A percentile compares a stretch with the other conserved stretches of the same genome.
Evolutionary conservation across 2,329 filamentous ascomycete genomes (phyloP).

Genomic region (Colletotrichum tofieldiae): DNA sequence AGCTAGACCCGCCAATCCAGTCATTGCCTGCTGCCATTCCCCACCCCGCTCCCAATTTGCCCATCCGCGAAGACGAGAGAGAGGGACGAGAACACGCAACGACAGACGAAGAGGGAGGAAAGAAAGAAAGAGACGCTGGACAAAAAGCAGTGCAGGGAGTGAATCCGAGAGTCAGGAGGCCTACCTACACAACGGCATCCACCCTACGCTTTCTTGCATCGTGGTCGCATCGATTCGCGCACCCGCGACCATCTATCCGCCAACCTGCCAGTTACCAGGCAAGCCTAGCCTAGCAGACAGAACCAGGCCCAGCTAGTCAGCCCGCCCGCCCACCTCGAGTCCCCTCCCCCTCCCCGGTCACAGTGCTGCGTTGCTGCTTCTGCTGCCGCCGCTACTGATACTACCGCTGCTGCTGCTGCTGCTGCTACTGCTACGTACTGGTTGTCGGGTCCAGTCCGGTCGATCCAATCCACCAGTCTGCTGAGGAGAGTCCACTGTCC

Average conservation of each 20-base stretch:
- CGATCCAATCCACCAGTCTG: constrained; percentile 43
- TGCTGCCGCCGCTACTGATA: constrained; percentile 28
- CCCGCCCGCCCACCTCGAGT: constrained; percentile 23
- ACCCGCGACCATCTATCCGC: constrained; percentile 17
- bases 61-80: constrained; percentile 18
- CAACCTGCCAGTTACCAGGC: constrained; percentile 27
- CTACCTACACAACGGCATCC: not conserved
- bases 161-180: not conserved
- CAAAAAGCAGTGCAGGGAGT: not conserved
- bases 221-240: constrained; percentile 8
- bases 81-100: not conserved
- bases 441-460: constrained; percentile 42
- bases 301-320: constrained; percentile 2
- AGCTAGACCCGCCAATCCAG: constrained; percentile 42
- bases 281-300: constrained; percentile 7
- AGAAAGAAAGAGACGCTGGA: not conserved
- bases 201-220: not conserved
- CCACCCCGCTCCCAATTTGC: constrained; percentile 24
- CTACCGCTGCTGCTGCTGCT: not conserved
- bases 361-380: constrained; percentile 34
- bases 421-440: constrained; percentile 29
- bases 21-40: constrained; percentile 28
- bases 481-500: constrained; percentile 40
- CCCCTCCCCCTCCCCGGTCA: constrained; percentile 31
- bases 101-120: not conserved